These are phyloP conservation scores for Xylaria sp. DNA, from an alignment of 2,329 filamentous ascomycete species.

Conservation along the genomic window DNA sequence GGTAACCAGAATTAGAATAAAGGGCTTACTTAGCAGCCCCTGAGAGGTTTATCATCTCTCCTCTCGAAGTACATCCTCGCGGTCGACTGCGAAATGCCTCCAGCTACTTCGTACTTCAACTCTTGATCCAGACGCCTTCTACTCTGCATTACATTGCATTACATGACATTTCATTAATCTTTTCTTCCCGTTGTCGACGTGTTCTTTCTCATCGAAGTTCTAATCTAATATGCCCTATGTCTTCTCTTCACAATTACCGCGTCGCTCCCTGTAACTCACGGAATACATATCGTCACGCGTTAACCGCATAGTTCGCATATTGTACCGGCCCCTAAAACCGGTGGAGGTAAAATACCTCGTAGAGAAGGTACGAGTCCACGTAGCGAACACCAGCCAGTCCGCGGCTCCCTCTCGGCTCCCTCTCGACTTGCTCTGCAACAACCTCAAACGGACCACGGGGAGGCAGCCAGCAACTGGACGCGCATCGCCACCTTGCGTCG, in stretches of 20 bases:
- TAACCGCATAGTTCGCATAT: not conserved
- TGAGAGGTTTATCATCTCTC: not conserved
- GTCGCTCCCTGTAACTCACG: not conserved
- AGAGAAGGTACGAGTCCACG: not conserved
- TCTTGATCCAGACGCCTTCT: not conserved
- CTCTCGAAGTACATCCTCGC: not conserved
- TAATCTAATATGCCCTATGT: slow-evolving; percentile 8
- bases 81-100: not conserved
- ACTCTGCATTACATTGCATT: not conserved
- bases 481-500: not conserved
- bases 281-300: not conserved
- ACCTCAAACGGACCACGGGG: not conserved
- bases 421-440: not conserved
- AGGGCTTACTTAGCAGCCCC: not conserved
- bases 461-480: not conserved
- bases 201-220: slow-evolving; percentile 18
- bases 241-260: slow-evolving; percentile 8
- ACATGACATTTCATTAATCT: not conserved
- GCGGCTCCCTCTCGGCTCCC: not conserved
- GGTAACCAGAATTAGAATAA: not conserved
- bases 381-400: not conserved
- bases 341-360: not conserved
- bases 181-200: slow-evolving; percentile 9
- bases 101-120: not conserved
- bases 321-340: slow-evolving; percentile 5